phyloP scores from a whole-genome alignment of 2,329 filamentous ascomycete species.

The Lachnellula occidentalis region DNA sequence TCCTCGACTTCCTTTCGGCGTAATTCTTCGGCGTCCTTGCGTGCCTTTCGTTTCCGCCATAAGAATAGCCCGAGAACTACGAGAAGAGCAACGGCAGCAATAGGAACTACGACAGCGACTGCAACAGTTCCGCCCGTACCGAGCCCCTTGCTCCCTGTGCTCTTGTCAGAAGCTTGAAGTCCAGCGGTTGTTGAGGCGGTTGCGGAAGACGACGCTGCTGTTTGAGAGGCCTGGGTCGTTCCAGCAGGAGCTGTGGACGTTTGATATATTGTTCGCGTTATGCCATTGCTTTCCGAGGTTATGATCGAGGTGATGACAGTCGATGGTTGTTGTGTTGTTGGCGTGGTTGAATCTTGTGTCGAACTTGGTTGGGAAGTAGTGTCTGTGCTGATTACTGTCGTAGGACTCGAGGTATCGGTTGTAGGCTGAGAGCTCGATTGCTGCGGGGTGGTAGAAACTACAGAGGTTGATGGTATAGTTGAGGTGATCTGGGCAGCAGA shows the following conservation, averaged over 20 bases:
- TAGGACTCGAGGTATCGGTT: slow-evolving; percentile 19
- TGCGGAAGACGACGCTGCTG: slow-evolving; percentile 19
- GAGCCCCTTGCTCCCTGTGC: slow-evolving; percentile 33
- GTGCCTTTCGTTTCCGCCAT: slow-evolving; percentile 84
- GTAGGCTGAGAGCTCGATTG: not conserved
- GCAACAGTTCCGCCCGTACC: slow-evolving; percentile 69
- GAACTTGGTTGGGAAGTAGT: too few species aligned
- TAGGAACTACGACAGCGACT: slow-evolving; percentile 88
- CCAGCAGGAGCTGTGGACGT: slow-evolving; percentile 9
- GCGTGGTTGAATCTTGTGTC: too few species aligned
- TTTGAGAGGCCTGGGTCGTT: not conserved
- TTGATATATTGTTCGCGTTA: not conserved
- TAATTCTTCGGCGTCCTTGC: slow-evolving; percentile 79
- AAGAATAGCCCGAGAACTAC: slow-evolving; percentile 72
- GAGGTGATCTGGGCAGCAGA: slow-evolving; percentile 12
- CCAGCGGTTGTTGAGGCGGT: slow-evolving; percentile 22
- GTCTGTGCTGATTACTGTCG: slow-evolving; percentile 11
- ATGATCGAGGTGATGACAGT: slow-evolving; percentile 14
- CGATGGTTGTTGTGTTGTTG: not conserved
- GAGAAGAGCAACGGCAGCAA: slow-evolving; percentile 78
- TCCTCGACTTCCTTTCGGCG: slow-evolving; percentile 95
- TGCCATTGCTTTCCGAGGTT: not conserved
- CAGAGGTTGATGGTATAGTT: slow-evolving; percentile 11
- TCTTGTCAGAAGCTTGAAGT: slow-evolving; percentile 6
- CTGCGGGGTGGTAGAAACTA: slow-evolving; percentile 5